phyloP scores from a whole-genome alignment of 306 rosid species.

The Begonia fuchsioides region DNA sequence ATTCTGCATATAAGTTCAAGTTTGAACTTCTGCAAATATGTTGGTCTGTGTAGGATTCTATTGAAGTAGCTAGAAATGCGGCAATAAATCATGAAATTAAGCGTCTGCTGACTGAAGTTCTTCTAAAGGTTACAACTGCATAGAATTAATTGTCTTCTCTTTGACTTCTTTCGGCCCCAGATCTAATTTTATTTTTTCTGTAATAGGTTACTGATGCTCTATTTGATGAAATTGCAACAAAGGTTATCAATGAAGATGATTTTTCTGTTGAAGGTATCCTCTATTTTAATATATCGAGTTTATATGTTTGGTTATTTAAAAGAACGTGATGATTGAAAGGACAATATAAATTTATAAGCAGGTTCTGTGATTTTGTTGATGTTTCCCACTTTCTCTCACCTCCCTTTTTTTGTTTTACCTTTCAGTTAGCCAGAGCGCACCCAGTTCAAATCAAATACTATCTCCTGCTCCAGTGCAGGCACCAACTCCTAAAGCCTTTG shows the following conservation, averaged over 20 bases:
- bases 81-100: constrained; percentile 90
- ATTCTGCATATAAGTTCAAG: not conserved
- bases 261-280: constrained; percentile 45
- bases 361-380: not conserved
- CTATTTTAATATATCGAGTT: not conserved
- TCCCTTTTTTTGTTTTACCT: constrained; percentile 1
- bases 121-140: constrained; percentile 44
- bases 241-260: constrained; percentile 75
- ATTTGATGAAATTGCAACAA: constrained; percentile 89
- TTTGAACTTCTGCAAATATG: constrained; percentile 2
- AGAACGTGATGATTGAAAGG: no score
- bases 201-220: constrained; percentile 85
- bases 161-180: not conserved
- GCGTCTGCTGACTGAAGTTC: constrained; percentile 83
- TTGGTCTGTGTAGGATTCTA: constrained; percentile 39
- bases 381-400: constrained; percentile 3
- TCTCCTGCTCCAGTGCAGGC: constrained; percentile 29
- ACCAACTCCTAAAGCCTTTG: constrained; percentile 41
- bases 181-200: constrained; percentile 4
- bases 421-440: constrained; percentile 32
- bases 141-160: not conserved
- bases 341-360: no score
- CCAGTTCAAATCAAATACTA: constrained; percentile 37
- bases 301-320: not conserved
- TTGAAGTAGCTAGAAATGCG: constrained; percentile 58